Evolutionary conservation across 257 asterid genomes (phyloP), one percentile per base, ranked within the genome.

Genomic region (Solanum pennellii): DNA sequence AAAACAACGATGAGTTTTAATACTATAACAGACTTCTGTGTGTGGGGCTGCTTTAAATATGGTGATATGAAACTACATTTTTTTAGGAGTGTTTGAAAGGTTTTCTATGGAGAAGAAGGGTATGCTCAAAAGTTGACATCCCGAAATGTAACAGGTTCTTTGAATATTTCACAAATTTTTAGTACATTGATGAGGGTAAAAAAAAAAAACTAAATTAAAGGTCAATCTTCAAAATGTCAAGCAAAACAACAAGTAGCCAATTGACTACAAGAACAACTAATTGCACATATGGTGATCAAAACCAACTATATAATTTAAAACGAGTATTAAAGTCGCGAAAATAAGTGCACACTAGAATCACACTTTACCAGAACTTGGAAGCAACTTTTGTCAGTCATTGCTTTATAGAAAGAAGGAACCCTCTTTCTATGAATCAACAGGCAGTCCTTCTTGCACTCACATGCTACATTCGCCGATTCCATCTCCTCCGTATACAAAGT

Each of bases 351-450:
- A 25, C 29, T 25, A 14, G 52, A 68, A 49, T 42, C 47, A 69
- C 41, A 71, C 25, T 15, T 71, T 71, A 52, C 69, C 62, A 82
- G 15, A 18, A 31, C 42, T 69, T 31, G 42, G 16, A 69, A 31
- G 76, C 41, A 89, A 21, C 82, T 85, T 5, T 37, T 1, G 21
- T 89, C 90, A 35, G 88, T 35, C 89, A 91, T 41, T 77, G 89
- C 2, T 85, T 89, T 89, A 82, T 83, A 88, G 84, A 91, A 91
- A 60, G 90, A 83, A 37, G 56, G 49, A 42, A 41, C 86, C 79
- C 12, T 59, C 56, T 84, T 85, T 41, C 41, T 18, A 62, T 90
- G 91, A 60, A 88, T 27, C 88, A 77, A 77, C 62, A 41, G 62
- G 68, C 91, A 84, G 29, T 27, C 44, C 16, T 39, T 12, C 42